Evolutionary conservation across 805 yeast genomes (phyloP).

Genomic region (Starmerella cellae): DNA sequence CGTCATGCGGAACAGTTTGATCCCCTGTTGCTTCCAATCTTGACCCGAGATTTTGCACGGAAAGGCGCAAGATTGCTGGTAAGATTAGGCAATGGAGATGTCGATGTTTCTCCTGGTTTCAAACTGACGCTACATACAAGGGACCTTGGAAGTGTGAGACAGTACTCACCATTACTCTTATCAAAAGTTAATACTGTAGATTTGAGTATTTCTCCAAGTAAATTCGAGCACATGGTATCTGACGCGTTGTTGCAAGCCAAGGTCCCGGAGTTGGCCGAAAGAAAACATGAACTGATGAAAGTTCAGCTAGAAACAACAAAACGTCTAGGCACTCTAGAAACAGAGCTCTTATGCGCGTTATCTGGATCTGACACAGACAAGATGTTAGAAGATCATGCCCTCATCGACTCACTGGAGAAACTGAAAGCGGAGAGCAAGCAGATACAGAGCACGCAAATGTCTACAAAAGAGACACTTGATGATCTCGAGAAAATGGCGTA

Average conservation of each 20-base stretch:
- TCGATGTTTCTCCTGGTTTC: slow-evolving; percentile 59
- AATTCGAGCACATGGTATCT: slow-evolving; percentile 50
- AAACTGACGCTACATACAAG: slow-evolving; percentile 46
- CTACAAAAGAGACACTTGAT: slow-evolving; percentile 42
- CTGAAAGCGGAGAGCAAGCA: slow-evolving; percentile 50
- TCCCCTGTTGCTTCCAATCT: slow-evolving; percentile 52
- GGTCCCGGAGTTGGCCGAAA: slow-evolving; percentile 53
- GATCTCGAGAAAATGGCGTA: slow-evolving; percentile 39
- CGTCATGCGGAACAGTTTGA: slow-evolving; percentile 73
- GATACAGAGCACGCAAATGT: slow-evolving; percentile 40
- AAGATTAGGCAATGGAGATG: slow-evolving; percentile 44
- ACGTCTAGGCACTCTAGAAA: slow-evolving; percentile 44
- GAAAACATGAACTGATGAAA: slow-evolving; percentile 41
- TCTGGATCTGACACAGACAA: slow-evolving; percentile 37
- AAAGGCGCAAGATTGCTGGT: slow-evolving; percentile 61
- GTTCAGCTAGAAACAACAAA: slow-evolving; percentile 48
- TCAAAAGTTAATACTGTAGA: slow-evolving; percentile 53
- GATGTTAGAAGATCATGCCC: slow-evolving; percentile 52
- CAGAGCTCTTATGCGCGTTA: slow-evolving; percentile 43
- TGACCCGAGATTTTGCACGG: slow-evolving; percentile 44
- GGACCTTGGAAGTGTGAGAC: slow-evolving; percentile 33
- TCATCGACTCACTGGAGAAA: slow-evolving; percentile 47
- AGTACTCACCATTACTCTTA: slow-evolving; percentile 41
- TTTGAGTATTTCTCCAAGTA: slow-evolving; percentile 57
- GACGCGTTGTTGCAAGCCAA: slow-evolving; percentile 41